These are phyloP conservation scores for Glutinoglossum americanum DNA, from an alignment of 495 filamentous ascomycete genomes.

Conservation along the genomic window DNA sequence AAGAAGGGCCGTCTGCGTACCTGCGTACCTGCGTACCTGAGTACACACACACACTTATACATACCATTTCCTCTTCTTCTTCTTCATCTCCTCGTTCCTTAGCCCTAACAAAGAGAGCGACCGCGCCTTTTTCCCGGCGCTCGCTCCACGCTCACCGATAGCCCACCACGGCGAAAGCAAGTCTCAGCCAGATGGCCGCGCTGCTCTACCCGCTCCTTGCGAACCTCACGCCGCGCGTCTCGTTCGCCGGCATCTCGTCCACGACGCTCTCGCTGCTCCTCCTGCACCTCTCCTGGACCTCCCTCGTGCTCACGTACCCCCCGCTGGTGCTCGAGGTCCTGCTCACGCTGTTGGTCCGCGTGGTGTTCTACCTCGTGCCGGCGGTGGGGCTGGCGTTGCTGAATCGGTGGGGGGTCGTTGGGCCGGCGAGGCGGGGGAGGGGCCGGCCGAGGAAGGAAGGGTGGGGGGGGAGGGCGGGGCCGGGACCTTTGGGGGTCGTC, in stretches of 20 bases:
- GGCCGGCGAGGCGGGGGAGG: neutral
- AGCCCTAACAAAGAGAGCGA: no score
- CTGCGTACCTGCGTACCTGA: no score
- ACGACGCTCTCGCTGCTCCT: neutral
- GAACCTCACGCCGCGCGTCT: no score
- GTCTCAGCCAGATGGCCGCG: no score
- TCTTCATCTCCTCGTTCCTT: no score
- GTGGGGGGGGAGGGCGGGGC: neutral
- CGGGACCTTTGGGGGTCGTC: neutral
- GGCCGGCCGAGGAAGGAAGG: neutral
- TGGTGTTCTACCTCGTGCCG: neutral
- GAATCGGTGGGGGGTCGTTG: neutral
- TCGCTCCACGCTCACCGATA: no score
- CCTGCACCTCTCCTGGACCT: neutral
- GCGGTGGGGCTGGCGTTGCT: neutral
- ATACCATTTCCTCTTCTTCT: no score
- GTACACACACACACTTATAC: no score
- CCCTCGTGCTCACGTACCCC: neutral
- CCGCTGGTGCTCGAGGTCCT: neutral
- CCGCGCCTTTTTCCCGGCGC: no score
- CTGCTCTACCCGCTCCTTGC: no score
- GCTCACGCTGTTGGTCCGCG: neutral
- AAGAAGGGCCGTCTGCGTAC: no score
- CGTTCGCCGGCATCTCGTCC: neutral
- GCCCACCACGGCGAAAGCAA: no score